These are phyloP conservation scores for Diaporthe caulivora DNA, from an alignment of 2,329 filamentous ascomycete genomes.

Conservation along the genomic window DNA sequence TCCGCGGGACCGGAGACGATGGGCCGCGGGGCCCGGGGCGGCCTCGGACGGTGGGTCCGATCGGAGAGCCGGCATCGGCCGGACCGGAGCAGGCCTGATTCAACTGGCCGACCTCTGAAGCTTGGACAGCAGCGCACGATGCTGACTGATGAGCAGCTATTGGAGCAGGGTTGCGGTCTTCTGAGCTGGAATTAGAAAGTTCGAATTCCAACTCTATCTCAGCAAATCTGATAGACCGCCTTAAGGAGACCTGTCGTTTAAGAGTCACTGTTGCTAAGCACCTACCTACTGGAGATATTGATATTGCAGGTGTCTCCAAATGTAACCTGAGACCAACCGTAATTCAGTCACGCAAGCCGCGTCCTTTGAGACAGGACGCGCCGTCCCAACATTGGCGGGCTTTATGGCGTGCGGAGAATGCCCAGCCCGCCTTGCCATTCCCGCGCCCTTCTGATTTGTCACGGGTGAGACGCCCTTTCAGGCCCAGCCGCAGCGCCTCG, in stretches of 20 bases:
- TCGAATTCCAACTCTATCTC: not conserved
- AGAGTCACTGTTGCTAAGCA: not conserved
- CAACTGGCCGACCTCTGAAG: not conserved
- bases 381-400: not conserved
- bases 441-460: slow-evolving; percentile 25
- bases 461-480: slow-evolving; percentile 22
- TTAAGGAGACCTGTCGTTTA: not conserved
- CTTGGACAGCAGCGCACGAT: not conserved
- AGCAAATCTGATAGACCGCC: not conserved
- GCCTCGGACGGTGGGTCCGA: slow-evolving; percentile 15
- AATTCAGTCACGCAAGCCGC: too few species aligned
- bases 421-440: slow-evolving; percentile 15
- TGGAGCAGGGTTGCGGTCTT: not conserved
- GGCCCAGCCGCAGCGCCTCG: not conserved
- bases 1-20: not conserved
- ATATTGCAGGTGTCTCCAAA: not conserved
- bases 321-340: not conserved
- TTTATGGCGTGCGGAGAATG: slow-evolving; percentile 22
- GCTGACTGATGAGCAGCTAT: not conserved
- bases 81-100: not conserved
- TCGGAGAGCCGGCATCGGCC: slow-evolving; percentile 22
- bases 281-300: too few species aligned
- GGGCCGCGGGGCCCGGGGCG: slow-evolving; percentile 1
- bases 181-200: not conserved
- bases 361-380: not conserved